Percentiles rank a stretch among this genome's conserved stretches.
These are phyloP conservation scores for Macrolepiota fuliginosa DNA, from an alignment of 768 basidiomycete genomes.

Conservation along the genomic window DNA sequence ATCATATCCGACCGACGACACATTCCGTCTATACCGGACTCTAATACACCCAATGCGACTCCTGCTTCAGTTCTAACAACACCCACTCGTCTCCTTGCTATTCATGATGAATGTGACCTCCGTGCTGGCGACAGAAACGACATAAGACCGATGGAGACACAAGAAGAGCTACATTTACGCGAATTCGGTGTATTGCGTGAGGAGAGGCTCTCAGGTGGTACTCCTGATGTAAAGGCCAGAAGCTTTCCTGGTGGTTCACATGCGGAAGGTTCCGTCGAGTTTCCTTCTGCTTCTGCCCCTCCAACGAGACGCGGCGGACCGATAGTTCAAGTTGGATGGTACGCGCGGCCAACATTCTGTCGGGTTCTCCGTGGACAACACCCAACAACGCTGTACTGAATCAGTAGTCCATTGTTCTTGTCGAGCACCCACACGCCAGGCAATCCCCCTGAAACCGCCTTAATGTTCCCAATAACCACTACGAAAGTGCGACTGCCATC, in stretches of 20 bases:
- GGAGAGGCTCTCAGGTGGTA: neutral
- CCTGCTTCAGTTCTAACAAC: neutral
- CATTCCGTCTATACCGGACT: neutral
- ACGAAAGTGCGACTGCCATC: no score
- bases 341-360: no score
- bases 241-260: neutral
- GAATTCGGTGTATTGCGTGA: neutral
- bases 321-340: no score
- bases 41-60: neutral
- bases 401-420: no score
- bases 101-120: neutral
- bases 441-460: no score
- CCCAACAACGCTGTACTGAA: conserved; percentile 16
- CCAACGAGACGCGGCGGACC: conserved; percentile 23
- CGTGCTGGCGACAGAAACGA: neutral
- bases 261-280: conserved; percentile 8
- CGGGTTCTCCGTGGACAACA: conserved; percentile 17
- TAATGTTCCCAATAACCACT: no score
- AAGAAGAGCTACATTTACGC: neutral
- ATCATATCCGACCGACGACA: neutral
- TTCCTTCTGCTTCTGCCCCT: conserved; percentile 26
- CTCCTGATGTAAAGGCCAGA: neutral
- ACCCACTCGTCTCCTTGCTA: neutral
- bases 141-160: neutral
- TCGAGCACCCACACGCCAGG: no score